phyloP scores from a whole-genome alignment of 78 protist species.

The Dictyostelium firmibasis region DNA sequence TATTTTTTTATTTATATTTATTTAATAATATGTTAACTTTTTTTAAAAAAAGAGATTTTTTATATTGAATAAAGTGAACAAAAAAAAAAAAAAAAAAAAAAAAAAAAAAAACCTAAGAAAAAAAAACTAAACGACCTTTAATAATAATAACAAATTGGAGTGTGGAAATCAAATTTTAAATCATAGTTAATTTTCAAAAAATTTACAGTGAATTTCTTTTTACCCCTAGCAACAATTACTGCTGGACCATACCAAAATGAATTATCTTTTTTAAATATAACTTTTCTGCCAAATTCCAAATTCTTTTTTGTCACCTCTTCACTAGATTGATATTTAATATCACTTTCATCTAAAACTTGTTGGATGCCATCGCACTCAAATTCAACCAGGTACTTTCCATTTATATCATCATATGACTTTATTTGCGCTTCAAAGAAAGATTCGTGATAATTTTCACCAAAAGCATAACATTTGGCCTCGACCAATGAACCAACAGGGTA shows the following conservation, averaged over 20 bases:
- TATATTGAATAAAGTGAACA: no score
- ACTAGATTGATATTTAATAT: background rate
- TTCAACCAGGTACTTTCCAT: background rate
- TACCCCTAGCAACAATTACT: background rate
- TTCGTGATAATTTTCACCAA: background rate
- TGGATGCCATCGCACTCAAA: background rate
- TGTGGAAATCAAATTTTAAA: background rate
- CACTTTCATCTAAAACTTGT: background rate
- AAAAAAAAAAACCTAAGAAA: no score
- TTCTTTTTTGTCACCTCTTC: background rate
- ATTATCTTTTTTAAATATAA: background rate
- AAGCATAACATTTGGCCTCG: background rate
- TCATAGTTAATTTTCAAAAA: background rate
- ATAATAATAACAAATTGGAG: constrained; percentile 1
- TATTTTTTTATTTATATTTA: no score
- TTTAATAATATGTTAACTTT: no score
- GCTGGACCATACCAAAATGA: background rate
- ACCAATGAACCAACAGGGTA: background rate
- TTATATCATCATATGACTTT: background rate
- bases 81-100: no score
- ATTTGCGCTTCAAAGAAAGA: background rate
- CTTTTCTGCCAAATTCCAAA: background rate
- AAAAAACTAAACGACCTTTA: background rate
- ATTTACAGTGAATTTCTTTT: background rate
- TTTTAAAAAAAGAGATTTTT: no score